These are phyloP conservation scores for Ogataea ramenticola DNA, from an alignment of 805 yeast genomes.

Conservation along the genomic window DNA sequence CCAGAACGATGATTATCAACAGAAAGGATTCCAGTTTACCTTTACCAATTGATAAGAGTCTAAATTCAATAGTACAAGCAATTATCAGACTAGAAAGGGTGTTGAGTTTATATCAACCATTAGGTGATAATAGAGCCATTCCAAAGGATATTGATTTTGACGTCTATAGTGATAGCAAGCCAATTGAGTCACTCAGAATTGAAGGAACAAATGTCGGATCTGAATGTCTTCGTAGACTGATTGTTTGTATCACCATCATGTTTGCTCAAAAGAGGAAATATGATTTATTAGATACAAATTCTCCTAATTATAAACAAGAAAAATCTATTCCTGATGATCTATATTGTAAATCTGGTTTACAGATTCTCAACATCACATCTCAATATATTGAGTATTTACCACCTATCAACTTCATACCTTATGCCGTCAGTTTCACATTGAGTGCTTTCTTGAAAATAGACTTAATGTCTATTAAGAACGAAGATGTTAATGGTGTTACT, in stretches of 20 bases:
- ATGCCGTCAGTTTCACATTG: conserved; percentile 11
- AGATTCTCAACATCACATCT: conserved; percentile 12
- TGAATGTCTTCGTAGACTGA: conserved; percentile 12
- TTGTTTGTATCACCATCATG: conserved; percentile 13
- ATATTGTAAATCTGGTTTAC: conserved; percentile 11
- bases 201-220: conserved; percentile 9
- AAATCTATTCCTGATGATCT: conserved; percentile 13
- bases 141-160: conserved; percentile 21
- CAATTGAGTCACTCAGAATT: conserved; percentile 4
- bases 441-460: conserved; percentile 12
- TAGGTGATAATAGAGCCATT: conserved; percentile 17
- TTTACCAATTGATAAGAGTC: conserved; percentile 19
- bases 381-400: conserved; percentile 9
- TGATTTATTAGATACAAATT: conserved; percentile 9
- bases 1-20: conserved; percentile 30
- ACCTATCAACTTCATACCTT: conserved; percentile 12
- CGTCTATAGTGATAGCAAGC: conserved; percentile 5
- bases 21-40: conserved; percentile 31
- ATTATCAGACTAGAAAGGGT: conserved; percentile 29
- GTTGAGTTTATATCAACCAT: conserved; percentile 30
- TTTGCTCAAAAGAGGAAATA: conserved; percentile 14
- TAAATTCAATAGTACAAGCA: conserved; percentile 25
- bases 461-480: conserved; percentile 10
- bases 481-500: conserved; percentile 8
- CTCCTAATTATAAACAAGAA: conserved; percentile 6